phyloP scores from a whole-genome alignment of 305 asterid genomes.

The Fraxinus platypoda region DNA sequence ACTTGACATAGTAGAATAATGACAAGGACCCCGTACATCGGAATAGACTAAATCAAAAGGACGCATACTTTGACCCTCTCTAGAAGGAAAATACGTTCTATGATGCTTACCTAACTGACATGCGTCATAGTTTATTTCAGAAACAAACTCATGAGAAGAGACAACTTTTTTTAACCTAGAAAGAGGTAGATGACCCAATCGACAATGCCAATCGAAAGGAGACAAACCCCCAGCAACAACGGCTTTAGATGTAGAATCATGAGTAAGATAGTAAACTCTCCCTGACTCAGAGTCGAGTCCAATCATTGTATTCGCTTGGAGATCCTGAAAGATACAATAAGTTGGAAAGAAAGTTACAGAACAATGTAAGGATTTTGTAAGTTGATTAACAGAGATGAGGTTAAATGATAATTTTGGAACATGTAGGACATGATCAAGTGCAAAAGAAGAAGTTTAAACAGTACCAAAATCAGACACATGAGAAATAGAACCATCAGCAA shows the following conservation, averaged over 20 bases:
- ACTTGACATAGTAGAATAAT: no score
- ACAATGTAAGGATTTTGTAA: neutral
- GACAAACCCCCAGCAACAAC: neutral
- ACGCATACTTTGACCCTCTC: no score
- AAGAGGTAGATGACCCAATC: no score
- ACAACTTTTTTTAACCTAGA: no score
- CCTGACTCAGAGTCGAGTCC: no score
- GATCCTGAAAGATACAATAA: neutral
- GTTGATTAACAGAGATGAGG: neutral
- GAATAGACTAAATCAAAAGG: no score
- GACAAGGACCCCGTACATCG: no score
- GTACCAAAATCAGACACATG: neutral
- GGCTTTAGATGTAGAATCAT: neutral
- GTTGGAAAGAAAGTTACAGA: neutral
- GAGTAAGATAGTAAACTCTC: neutral
- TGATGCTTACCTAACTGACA: no score
- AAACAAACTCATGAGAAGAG: no score
- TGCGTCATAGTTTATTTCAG: no score
- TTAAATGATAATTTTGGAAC: neutral
- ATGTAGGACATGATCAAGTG: neutral
- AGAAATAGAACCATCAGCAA: neutral
- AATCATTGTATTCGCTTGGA: neutral
- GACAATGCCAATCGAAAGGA: no score
- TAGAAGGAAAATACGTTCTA: no score
- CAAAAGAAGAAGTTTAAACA: neutral